Evolutionary conservation across 2,329 filamentous ascomycete genomes (phyloP).

Genomic region (Simplicillium sp.): DNA sequence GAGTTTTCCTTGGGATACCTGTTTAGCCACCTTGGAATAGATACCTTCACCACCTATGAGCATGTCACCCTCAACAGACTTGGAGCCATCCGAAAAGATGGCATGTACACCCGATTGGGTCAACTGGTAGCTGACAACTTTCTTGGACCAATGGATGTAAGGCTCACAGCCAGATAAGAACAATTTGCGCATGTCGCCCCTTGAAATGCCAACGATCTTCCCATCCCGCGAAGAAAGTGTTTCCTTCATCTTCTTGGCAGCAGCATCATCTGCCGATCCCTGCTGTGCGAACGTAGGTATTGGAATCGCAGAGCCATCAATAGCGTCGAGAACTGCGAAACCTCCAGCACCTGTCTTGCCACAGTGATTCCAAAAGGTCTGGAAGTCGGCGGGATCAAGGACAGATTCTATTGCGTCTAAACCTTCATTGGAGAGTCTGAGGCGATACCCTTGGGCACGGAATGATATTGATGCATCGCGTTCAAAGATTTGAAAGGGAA

Average conservation of each 20-base stretch:
- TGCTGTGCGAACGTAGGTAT: not conserved
- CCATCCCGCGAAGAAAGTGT: constrained; percentile 41
- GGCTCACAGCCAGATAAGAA: constrained; percentile 49
- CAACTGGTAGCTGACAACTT: constrained; percentile 49
- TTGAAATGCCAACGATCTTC: constrained; percentile 51
- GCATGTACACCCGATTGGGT: constrained; percentile 43
- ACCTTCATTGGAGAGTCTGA: constrained; percentile 46
- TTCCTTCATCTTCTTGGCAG: constrained; percentile 6
- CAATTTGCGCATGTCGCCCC: constrained; percentile 52
- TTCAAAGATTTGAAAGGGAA: constrained; percentile 49
- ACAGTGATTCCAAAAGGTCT: constrained; percentile 48
- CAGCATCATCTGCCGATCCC: not conserved
- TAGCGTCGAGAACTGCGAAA: constrained; percentile 38
- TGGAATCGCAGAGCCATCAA: constrained; percentile 29
- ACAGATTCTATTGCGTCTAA: constrained; percentile 52
- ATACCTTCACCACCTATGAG: constrained; percentile 55
- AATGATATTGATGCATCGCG: constrained; percentile 39
- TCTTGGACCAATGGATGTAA: constrained; percentile 43
- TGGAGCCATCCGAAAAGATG: constrained; percentile 50
- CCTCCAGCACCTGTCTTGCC: constrained; percentile 51
- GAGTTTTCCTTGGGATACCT: constrained; percentile 45
- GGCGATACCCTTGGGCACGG: constrained; percentile 53
- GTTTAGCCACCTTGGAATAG: constrained; percentile 48
- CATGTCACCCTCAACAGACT: constrained; percentile 48
- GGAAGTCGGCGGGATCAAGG: constrained; percentile 35